Conservation (phyloP, 495 filamentous ascomycete species). For the Penicillium simplicissimum region DNA sequence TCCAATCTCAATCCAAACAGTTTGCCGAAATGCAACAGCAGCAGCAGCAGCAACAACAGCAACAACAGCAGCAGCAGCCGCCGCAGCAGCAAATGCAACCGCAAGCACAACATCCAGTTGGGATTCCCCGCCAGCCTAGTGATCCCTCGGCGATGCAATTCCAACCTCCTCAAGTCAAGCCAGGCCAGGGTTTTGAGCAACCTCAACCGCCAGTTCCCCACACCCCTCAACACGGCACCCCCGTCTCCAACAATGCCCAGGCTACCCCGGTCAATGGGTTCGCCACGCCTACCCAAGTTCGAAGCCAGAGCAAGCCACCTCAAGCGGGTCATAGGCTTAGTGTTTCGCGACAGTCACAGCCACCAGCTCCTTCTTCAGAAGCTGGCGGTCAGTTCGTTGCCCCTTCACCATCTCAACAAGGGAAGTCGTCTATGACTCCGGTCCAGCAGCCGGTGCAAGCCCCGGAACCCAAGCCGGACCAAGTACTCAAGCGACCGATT, state of each 20-base stretch:
- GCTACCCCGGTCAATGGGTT: constrained; percentile 43
- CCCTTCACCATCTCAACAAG: constrained; percentile 37
- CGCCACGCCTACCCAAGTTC: constrained; percentile 41
- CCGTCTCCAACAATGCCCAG: constrained; percentile 37
- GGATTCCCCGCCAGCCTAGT: constrained; percentile 34
- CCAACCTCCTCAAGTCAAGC: constrained; percentile 41
- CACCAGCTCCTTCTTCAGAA: constrained; percentile 37
- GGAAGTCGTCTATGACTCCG: constrained; percentile 40
- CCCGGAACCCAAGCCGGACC: constrained; percentile 46
- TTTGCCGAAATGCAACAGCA: constrained; percentile 55
- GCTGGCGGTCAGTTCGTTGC: constrained; percentile 32
- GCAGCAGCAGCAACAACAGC: constrained; percentile 42
- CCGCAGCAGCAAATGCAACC: constrained; percentile 47
- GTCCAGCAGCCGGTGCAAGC: constrained; percentile 44
- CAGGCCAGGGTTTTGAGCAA: constrained; percentile 34
- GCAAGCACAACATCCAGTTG: constrained; percentile 38
- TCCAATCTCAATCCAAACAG: constrained; percentile 59
- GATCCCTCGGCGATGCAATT: constrained; percentile 43
- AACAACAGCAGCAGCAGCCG: constrained; percentile 39
- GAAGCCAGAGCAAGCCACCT: constrained; percentile 41
- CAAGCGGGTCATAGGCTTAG: constrained; percentile 41
- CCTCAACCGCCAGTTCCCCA: constrained; percentile 37
- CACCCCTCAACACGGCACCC: constrained; percentile 38
- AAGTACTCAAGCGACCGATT: constrained; percentile 47
- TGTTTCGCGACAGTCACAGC: constrained; percentile 41